Conservation (phyloP, 768 basidiomycete genomes). For the Leccinum broughii region DNA sequence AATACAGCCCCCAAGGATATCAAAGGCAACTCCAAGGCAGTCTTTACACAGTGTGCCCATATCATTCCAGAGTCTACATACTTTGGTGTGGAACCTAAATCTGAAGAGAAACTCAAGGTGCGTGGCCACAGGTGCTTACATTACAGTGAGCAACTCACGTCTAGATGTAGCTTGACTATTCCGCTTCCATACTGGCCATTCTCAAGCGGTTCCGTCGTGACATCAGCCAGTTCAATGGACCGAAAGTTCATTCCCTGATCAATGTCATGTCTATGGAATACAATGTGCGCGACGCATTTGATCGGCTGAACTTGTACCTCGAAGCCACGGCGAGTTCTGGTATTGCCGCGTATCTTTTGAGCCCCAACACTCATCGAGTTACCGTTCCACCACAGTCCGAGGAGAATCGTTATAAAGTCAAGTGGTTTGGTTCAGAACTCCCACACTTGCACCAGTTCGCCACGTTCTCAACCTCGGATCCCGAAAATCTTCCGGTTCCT, state of each 20-base stretch:
- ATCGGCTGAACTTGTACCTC: constrained; percentile 3
- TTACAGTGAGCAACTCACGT: not conserved
- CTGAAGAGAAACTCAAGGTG: not conserved
- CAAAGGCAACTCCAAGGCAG: not conserved
- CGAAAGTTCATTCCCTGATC: constrained; percentile 9
- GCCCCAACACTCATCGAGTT: not conserved
- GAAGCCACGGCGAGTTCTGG: constrained; percentile 7
- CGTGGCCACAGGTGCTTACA: not conserved
- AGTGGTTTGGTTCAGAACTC: not conserved
- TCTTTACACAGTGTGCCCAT: not conserved
- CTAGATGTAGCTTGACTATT: constrained; percentile 8
- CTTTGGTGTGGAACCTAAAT: constrained; percentile 4
- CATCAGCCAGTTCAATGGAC: not conserved
- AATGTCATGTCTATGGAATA: constrained; percentile 1
- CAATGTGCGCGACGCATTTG: constrained; percentile 3
- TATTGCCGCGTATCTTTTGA: not conserved
- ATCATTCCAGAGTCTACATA: constrained; percentile 7
- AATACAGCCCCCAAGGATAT: not conserved
- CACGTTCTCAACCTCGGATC: not conserved
- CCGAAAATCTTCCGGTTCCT: too few species aligned
- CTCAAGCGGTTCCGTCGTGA: not conserved
- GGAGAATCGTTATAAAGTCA: constrained; percentile 8
- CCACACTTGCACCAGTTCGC: not conserved
- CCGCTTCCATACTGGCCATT: not conserved
- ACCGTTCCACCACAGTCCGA: not conserved